phyloP scores from a whole-genome alignment of 2,329 filamentous ascomycete species.

The Penicillium brevicompactum region DNA sequence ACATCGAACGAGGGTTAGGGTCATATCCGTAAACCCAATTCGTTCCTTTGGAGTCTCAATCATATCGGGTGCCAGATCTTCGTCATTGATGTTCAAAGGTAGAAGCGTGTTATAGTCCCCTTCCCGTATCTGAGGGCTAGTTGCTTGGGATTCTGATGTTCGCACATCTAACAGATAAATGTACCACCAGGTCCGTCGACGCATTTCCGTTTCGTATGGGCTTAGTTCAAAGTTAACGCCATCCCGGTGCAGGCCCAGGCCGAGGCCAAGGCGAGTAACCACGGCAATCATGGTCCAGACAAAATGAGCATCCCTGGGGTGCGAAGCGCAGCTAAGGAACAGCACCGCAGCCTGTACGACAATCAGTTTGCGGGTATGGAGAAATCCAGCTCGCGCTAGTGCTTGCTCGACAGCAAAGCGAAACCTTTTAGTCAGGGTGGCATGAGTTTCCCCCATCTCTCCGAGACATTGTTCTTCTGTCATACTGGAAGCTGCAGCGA shows the following conservation, averaged over 20 bases:
- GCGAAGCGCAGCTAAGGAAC: constrained; percentile 1
- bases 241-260: constrained; percentile 14
- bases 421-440: not conserved
- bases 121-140: constrained; percentile 13
- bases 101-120: constrained; percentile 13
- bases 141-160: constrained; percentile 10
- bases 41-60: not conserved
- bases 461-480: not conserved
- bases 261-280: not conserved
- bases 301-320: not conserved
- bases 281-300: constrained; percentile 4
- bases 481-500: not conserved
- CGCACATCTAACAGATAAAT: not conserved
- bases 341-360: constrained; percentile 6
- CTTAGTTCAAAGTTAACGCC: not conserved
- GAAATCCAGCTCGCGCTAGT: constrained; percentile 2
- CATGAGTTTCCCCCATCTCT: not conserved
- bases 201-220: constrained; percentile 24
- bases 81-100: constrained; percentile 20
- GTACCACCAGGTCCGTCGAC: constrained; percentile 8
- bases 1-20: constrained; percentile 22
- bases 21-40: constrained; percentile 25
- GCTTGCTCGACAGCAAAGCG: not conserved
- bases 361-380: not conserved
- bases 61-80: constrained; percentile 17